Evolutionary conservation across 805 yeast genomes (phyloP), one percentile per base, ranked within the genome.

Genomic region (Metschnikowia hibisci): DNA sequence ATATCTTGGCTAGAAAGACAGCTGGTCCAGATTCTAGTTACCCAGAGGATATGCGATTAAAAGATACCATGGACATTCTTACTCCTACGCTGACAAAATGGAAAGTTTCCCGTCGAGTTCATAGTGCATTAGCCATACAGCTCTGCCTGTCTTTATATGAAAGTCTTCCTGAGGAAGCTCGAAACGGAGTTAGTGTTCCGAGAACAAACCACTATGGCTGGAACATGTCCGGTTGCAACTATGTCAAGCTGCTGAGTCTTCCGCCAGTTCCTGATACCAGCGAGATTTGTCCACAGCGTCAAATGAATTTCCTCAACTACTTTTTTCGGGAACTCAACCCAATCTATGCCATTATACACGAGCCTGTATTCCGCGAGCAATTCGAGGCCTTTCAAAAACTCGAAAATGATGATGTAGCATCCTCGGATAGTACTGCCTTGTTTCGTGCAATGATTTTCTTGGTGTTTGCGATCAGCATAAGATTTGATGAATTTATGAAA

Each of bases 131-230:
- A 22, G 66, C 51, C 11, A 43, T 50, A 15, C 37, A 68, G 40
- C 52, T 76, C 33, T 75, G 77, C 20, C 44, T 52, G 15, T 47
- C 61, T 10, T 47, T 69, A 44, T 59, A 59, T 45, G 50, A 61
- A 9, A 48, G 64, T 29, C 60, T 78, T 8, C 50, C 63, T 7
- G 60, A 60, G 5, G 64, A 66, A 13, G 60, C 62, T 43, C 59
- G 61, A 36, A 50, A 57, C 16, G 54, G 62, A 12, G 64, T 78
- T 11, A 52, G 60, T 10, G 47, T 74, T n/a, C 84, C 84, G 4
- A 58, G 84, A 35, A 63, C 71, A n/a, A 83, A 81, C 54, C 74
- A 70, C 39, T 81, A 77, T 52, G 84, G 83, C 12, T 81, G 85
- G 84, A 81, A 81, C 55, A 63, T 80, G 76, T 65, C 74, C n/a